Conservation (phyloP, 805 yeast genomes). For the Cyberlindnera japonica region DNA sequence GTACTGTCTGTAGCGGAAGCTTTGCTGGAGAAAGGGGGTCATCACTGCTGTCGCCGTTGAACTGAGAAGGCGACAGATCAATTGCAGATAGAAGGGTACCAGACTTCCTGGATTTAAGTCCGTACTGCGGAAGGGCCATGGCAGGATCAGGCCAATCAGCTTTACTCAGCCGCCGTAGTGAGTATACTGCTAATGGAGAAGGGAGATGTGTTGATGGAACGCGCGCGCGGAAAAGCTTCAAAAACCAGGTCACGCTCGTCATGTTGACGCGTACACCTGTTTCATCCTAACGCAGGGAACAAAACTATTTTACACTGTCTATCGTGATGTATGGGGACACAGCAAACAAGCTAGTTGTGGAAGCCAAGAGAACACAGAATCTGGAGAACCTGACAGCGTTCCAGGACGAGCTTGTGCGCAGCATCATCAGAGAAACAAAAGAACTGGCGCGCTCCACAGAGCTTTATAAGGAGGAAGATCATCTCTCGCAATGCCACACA, state of each 20-base stretch:
- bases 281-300: not conserved
- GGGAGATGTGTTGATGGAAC: not conserved
- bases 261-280: not conserved
- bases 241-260: not conserved
- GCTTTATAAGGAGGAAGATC: slow-evolving; percentile 5
- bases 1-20: no score
- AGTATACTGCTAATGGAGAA: not conserved
- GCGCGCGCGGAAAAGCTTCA: not conserved
- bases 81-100: not conserved
- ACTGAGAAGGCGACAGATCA: not conserved
- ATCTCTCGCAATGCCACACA: slow-evolving; percentile 12
- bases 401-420: slow-evolving; percentile 66
- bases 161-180: no score
- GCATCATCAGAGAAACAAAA: slow-evolving; percentile 65
- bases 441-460: slow-evolving; percentile 44
- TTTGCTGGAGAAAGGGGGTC: no score
- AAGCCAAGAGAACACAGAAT: slow-evolving; percentile 74
- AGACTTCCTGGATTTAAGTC: no score
- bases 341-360: slow-evolving; percentile 78
- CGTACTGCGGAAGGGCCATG: no score
- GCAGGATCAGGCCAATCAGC: no score
- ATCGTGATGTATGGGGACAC: slow-evolving; percentile 79
- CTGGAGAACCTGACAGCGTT: slow-evolving; percentile 66
- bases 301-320: not conserved
- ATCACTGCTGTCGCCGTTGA: not conserved